A percentile compares a stretch with the other conserved stretches of the same genome.
Evolutionary conservation across 2,329 filamentous ascomycete species (phyloP).

Genomic region (Aspergillus sclerotialis): DNA sequence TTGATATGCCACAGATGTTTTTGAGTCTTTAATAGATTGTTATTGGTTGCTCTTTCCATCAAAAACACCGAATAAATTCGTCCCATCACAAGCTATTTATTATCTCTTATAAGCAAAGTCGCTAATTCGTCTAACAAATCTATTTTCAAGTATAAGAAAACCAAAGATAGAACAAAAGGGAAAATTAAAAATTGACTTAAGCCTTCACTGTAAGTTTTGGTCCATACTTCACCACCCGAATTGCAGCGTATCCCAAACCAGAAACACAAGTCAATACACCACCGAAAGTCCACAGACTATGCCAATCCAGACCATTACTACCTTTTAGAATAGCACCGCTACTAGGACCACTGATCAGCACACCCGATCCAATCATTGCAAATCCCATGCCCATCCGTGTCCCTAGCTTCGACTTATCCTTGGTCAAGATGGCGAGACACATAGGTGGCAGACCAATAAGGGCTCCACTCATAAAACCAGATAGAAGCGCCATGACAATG

Average conservation of each 20-base stretch:
- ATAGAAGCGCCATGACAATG: constrained; percentile 25
- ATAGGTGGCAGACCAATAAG: constrained; percentile 32
- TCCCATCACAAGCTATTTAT: too few relatives aligned
- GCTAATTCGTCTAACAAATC: too few relatives aligned
- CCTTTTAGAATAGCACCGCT: constrained; percentile 24
- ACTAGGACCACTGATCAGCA: constrained; percentile 21
- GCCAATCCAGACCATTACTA: constrained; percentile 1
- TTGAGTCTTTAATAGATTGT: too few relatives aligned
- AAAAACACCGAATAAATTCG: too few relatives aligned
- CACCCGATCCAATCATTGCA: constrained; percentile 17
- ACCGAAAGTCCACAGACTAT: constrained; percentile 6
- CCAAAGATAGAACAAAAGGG: too few relatives aligned
- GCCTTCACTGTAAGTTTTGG: background rate
- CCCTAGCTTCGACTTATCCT: constrained; percentile 30
- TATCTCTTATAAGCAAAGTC: too few relatives aligned
- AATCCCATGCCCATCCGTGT: constrained; percentile 30
- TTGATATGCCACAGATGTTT: too few relatives aligned
- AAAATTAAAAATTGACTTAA: too few relatives aligned
- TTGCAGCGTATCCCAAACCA: background rate
- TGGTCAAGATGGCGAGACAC: constrained; percentile 26
- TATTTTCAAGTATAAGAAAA: too few relatives aligned
- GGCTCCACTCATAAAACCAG: constrained; percentile 34
- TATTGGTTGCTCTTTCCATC: too few relatives aligned
- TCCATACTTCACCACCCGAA: background rate
- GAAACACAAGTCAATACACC: constrained; percentile 3